phyloP scores from a whole-genome alignment of 139 green algal genomes.

The Axilococcus clingmanii region DNA sequence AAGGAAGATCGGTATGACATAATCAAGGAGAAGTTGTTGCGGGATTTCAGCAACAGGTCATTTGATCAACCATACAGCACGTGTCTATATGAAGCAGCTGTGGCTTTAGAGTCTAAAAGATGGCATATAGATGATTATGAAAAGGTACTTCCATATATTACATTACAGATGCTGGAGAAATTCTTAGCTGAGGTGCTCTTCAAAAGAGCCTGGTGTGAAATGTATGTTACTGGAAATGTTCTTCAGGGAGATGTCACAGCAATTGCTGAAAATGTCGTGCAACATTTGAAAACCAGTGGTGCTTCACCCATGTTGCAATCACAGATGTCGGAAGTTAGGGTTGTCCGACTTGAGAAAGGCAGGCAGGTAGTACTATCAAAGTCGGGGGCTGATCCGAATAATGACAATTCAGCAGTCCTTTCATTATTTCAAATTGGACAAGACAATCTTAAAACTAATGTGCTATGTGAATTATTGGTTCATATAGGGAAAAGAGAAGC shows the following conservation, averaged over 20 bases:
- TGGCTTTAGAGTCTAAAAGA: conserved; percentile 34
- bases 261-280: background rate
- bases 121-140: conserved; percentile 73
- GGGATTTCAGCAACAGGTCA: conserved; percentile 53
- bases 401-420: conserved; percentile 69
- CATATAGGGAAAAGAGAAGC: conserved; percentile 66
- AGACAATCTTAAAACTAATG: conserved; percentile 57
- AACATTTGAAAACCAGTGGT: background rate
- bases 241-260: background rate
- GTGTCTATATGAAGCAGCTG: conserved; percentile 54
- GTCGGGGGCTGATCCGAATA: conserved; percentile 45
- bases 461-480: conserved; percentile 62
- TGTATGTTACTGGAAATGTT: conserved; percentile 42
- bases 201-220: conserved; percentile 10
- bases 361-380: conserved; percentile 14
- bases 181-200: conserved; percentile 17
- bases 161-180: conserved; percentile 6
- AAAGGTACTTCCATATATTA: conserved; percentile 32
- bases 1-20: conserved; percentile 58
- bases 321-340: conserved; percentile 31
- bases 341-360: conserved; percentile 36
- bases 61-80: conserved; percentile 77
- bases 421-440: conserved; percentile 62
- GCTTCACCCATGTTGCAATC: conserved; percentile 14
- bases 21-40: conserved; percentile 38